Base-by-base conservation (phyloP, 1,284 basidiomycete genomes). In the Somion occarium region DNA sequence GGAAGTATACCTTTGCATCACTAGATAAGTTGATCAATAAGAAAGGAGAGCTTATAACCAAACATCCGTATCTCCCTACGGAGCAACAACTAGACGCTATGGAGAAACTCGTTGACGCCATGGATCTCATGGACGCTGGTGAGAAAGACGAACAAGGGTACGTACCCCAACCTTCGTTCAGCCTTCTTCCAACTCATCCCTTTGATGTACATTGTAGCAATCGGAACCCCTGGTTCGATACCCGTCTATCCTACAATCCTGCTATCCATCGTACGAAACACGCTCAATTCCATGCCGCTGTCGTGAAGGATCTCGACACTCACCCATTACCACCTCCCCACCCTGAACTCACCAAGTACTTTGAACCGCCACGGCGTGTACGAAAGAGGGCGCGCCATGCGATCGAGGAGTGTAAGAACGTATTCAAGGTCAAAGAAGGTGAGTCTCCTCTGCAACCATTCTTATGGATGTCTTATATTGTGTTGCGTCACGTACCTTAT, bases 201-300 rank as follows among this genome's bases (percentile, higher is more conserved):
- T 46, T 44, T n/a, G n/a, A n/a, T n/a, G n/a, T n/a, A n/a, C n/a
- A n/a, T 2, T 51, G 18, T 59, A 90, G 88, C 4, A 72, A 79
- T 19, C 80, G 74, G 9, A 61, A 63, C 12, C 74, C 83, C 2
- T 98, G 93, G 91, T 96, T 89, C 61, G 82, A 88, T 54, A 79
- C 88, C 0, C 71, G 76, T 1, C 70, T 84, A 2, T 91, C 91
- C 0, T 96, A 83, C 68, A 97, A 96, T 60, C 94, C 96, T 0
- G 83, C 90, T 3, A 79, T 97, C 25, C 95, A 98, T 63, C 85
- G 93, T 37, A 79, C 86, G 50, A 96, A 96, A 64, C 92, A 97
- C 70, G 94, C 94, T 2, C 83, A 95, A 57, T 90, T 94, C 65
- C 93, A 95, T 61, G 83, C 84, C 48, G 90, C 91, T 0, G 75